phyloP scores from a whole-genome alignment of 2,329 filamentous ascomycete genomes.

The Periconia macrospinosa region DNA sequence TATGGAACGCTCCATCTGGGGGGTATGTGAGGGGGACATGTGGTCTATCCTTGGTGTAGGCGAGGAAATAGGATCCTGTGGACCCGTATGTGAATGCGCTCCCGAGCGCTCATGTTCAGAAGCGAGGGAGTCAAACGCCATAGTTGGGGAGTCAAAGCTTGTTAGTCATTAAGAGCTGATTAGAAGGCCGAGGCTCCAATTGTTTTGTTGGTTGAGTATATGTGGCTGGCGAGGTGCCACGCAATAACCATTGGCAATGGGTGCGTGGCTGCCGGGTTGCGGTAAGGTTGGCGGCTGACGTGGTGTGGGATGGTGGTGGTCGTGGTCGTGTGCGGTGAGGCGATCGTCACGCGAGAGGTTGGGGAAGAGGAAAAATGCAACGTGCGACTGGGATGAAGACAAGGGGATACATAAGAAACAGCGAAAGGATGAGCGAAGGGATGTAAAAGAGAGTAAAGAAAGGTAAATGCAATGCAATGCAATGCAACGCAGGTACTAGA shows the following conservation, averaged over 20 bases:
- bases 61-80: slow-evolving; percentile 33
- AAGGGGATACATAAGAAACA: slow-evolving; percentile 6
- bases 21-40: slow-evolving; percentile 13
- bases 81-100: slow-evolving; percentile 22
- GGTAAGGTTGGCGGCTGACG: slow-evolving; percentile 11
- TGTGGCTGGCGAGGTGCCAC: slow-evolving; percentile 23
- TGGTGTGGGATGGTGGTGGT: not conserved
- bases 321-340: slow-evolving; percentile 25
- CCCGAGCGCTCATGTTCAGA: slow-evolving; percentile 21
- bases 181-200: slow-evolving; percentile 9
- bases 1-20: slow-evolving; percentile 32
- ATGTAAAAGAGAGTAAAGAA: not conserved
- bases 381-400: slow-evolving; percentile 3
- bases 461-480: not conserved
- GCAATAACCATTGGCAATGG: slow-evolving; percentile 8
- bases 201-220: not conserved
- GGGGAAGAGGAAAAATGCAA: slow-evolving; percentile 1
- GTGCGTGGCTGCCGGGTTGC: slow-evolving; percentile 13
- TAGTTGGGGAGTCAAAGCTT: slow-evolving; percentile 16
- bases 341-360: slow-evolving; percentile 18
- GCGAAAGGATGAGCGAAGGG: slow-evolving; percentile 4
- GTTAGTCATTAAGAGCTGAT: slow-evolving; percentile 15
- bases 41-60: slow-evolving; percentile 22
- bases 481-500: not conserved
- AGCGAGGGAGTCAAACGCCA: slow-evolving; percentile 17